These are phyloP conservation scores for Chaetomium sp. DNA, from an alignment of 2,329 filamentous ascomycete species.

Conservation along the genomic window DNA sequence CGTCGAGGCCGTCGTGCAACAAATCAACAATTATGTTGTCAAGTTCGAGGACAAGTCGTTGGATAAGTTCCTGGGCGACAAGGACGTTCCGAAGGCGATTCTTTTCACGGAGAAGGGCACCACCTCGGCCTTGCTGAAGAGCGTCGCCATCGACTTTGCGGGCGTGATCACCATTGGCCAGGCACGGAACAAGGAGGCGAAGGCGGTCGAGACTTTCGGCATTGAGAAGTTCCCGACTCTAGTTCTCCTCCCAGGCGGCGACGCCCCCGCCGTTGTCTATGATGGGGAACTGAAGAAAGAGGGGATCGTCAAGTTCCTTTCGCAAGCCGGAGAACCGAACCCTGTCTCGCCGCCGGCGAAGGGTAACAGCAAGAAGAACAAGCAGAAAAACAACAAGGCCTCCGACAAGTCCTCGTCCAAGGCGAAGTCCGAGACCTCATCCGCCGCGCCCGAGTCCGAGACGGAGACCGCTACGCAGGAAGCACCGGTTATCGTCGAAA, in stretches of 20 bases:
- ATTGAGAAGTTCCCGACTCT: slow-evolving; percentile 79
- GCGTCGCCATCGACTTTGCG: slow-evolving; percentile 88
- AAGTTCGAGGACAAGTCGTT: slow-evolving; percentile 77
- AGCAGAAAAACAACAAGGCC: slow-evolving; percentile 39
- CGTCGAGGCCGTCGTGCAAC: slow-evolving; percentile 78
- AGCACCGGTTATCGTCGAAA: slow-evolving; percentile 52
- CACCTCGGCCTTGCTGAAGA: slow-evolving; percentile 78
- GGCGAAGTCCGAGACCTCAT: slow-evolving; percentile 31
- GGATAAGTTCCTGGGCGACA: slow-evolving; percentile 69
- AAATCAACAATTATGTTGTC: slow-evolving; percentile 90
- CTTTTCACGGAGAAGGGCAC: slow-evolving; percentile 93
- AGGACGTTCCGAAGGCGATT: slow-evolving; percentile 77
- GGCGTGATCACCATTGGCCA: slow-evolving; percentile 79
- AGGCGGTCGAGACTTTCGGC: slow-evolving; percentile 71
- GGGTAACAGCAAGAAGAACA: slow-evolving; percentile 52
- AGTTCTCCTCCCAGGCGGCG: slow-evolving; percentile 73
- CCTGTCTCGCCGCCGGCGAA: slow-evolving; percentile 65
- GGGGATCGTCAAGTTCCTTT: slow-evolving; percentile 78
- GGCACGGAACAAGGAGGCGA: slow-evolving; percentile 77
- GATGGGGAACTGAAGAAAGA: slow-evolving; percentile 85
- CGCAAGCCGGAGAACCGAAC: slow-evolving; percentile 76
- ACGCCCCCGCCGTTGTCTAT: slow-evolving; percentile 70
- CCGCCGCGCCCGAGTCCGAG: slow-evolving; percentile 47
- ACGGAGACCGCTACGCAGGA: slow-evolving; percentile 45
- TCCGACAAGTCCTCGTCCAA: slow-evolving; percentile 31